Evolutionary conservation across 805 yeast genomes (phyloP), one percentile per base, ranked within the genome.

Genomic region (Candida adriatica): DNA sequence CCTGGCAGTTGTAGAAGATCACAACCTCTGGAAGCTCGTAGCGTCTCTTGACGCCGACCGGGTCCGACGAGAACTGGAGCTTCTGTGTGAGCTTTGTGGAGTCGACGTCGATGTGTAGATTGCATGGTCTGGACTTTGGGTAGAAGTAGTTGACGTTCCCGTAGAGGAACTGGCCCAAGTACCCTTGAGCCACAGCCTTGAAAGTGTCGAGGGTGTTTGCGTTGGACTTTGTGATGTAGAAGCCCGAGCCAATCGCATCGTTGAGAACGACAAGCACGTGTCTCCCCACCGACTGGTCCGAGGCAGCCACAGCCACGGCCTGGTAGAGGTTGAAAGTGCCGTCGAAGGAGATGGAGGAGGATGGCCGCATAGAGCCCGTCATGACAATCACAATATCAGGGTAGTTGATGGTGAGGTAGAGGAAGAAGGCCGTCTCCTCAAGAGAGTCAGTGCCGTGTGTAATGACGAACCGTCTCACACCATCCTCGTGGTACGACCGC

Each of bases 321-420:
- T 79, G 83, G 47, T 76, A 78, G 38, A 79, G 55, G 52, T 79
- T 79, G 75, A 78, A 76, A 6, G 82, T 78, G 4, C 85, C 85
- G 49, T 79, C 87, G 2, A 82, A 75, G 2, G 81, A 73, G 24
- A 79, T 68, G 24, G 79, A 73, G 4, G 82, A 74, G 7, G 80
- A 70, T 1, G 87, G 87, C 48, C 85, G 66, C 87, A 79, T 79
- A 6, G 81, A 72, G 2, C 87, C 87, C 29, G 81, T 77, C 51
- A 79, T 58, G 5, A 77, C 84, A 32, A 79, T 69, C 4, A 83
- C 83, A 34, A 75, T 53, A 20, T 61, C 63, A 39, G 66, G 66
- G 34, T 57, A 45, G 34, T 61, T 63, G 27, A 64, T 53, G 5
- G 67, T 58, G 30, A 68, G 56, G 41, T 75, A 79, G 24, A 77